phyloP scores from a whole-genome alignment of 2,329 filamentous ascomycete species.

The Hypoxylon sp. region DNA sequence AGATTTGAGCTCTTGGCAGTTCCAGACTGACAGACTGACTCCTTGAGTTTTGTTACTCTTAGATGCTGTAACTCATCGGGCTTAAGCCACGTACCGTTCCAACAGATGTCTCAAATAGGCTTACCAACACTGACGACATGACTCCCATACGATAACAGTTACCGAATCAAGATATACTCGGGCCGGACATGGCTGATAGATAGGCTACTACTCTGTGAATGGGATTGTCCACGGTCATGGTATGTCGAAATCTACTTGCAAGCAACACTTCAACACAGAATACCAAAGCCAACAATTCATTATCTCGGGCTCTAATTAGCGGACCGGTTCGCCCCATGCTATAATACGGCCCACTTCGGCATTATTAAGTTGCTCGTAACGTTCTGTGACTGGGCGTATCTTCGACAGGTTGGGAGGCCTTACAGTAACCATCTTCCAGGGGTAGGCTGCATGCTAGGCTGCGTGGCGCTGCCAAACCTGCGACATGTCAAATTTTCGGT shows the following conservation, averaged over 20 bases:
- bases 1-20: constrained; percentile 8
- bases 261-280: not conserved
- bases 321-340: constrained; percentile 6
- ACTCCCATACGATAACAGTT: constrained; percentile 18
- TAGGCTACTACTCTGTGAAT: constrained; percentile 19
- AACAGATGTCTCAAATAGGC: constrained; percentile 26
- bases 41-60: not conserved
- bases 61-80: constrained; percentile 10
- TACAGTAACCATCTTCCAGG: constrained; percentile 16
- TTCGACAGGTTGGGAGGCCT: constrained; percentile 32
- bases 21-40: constrained; percentile 3
- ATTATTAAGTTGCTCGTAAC: constrained; percentile 14
- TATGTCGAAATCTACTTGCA: not conserved
- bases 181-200: constrained; percentile 12
- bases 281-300: constrained; percentile 10
- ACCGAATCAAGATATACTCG: constrained; percentile 17
- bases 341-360: constrained; percentile 10
- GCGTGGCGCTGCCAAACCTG: constrained; percentile 28
- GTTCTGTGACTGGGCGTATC: constrained; percentile 34
- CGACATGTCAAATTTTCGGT: constrained; percentile 37
- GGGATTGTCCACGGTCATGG: not conserved
- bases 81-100: constrained; percentile 23
- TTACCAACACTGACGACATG: constrained; percentile 23
- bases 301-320: constrained; percentile 17
- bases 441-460: constrained; percentile 20